Conservation (phyloP, 2,329 filamentous ascomycete species). For the Botrytis fragariae region DNA sequence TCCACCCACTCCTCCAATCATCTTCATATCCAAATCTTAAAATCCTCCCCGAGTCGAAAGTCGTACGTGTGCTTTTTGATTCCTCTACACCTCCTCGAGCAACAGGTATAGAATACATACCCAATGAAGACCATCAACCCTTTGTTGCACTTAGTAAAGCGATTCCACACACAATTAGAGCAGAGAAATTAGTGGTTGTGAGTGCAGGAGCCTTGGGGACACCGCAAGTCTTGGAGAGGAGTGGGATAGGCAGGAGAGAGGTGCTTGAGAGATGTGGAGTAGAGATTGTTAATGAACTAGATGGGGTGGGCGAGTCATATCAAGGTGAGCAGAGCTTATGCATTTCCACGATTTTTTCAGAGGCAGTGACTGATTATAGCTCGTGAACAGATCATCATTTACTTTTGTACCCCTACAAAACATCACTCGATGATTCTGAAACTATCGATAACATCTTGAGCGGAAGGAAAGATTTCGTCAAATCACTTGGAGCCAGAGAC, state of each 20-base stretch:
- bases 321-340: constrained; percentile 39
- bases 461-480: constrained; percentile 46
- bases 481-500: constrained; percentile 48
- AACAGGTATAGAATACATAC: constrained; percentile 57
- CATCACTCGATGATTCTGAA: constrained; percentile 45
- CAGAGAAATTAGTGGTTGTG: constrained; percentile 54
- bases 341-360: neutral
- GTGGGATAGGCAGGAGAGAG: constrained; percentile 55
- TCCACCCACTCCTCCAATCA: constrained; percentile 51
- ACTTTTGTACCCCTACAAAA: constrained; percentile 51
- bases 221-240: constrained; percentile 55
- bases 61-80: constrained; percentile 54
- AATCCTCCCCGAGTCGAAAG: constrained; percentile 55
- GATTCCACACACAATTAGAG: constrained; percentile 43
- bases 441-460: constrained; percentile 54
- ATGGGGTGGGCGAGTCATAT: constrained; percentile 53
- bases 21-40: constrained; percentile 57
- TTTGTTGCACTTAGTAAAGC: constrained; percentile 34
- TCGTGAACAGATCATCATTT: constrained; percentile 48
- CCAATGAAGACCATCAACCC: constrained; percentile 46
- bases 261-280: constrained; percentile 50
- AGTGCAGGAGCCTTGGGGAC: constrained; percentile 42
- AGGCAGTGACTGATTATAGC: neutral
- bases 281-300: constrained; percentile 46
- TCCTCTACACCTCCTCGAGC: constrained; percentile 48